Conservation (phyloP, 495 filamentous ascomycete species). For the Penicillium dipodomyicola region DNA sequence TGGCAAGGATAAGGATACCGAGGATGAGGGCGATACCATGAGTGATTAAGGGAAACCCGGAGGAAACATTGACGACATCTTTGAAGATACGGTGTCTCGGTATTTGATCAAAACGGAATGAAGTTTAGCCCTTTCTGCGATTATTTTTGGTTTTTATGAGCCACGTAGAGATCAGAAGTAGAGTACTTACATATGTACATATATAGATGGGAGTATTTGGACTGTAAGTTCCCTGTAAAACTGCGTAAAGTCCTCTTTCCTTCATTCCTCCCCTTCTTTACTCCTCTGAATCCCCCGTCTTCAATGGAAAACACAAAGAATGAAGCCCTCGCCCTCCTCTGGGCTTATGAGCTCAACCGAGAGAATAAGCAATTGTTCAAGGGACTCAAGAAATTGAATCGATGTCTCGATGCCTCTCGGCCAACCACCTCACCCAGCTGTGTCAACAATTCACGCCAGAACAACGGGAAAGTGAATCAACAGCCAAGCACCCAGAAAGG, state of each 20-base stretch:
- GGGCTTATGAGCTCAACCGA: constrained; percentile 6
- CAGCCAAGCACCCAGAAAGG: not conserved
- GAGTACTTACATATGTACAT: too few relatives aligned
- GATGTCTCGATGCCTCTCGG: not conserved
- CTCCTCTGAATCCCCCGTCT: not conserved
- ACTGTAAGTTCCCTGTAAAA: too few relatives aligned
- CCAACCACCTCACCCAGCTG: not conserved
- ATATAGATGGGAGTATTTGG: too few relatives aligned
- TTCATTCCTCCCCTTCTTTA: not conserved
- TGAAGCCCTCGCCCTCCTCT: constrained; percentile 7
- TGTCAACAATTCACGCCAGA: not conserved
- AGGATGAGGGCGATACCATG: not conserved
- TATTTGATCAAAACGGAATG: too few relatives aligned
- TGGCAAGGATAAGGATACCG: not conserved
- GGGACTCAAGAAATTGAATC: constrained; percentile 4
- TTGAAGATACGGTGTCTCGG: too few relatives aligned
- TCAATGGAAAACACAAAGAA: constrained; percentile 1
- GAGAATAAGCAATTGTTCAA: constrained; percentile 7
- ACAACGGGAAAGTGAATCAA: not conserved
- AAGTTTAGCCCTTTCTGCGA: too few relatives aligned
- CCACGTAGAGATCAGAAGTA: too few relatives aligned
- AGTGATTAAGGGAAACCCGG: not conserved
- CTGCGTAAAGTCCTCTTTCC: too few relatives aligned
- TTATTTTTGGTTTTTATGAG: too few relatives aligned
- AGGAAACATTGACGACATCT: too few relatives aligned